Percentiles rank a stretch among this genome's conserved stretches.
phyloP scores from a whole-genome alignment of 345 rosid genomes.

The Limnanthes douglasii region DNA sequence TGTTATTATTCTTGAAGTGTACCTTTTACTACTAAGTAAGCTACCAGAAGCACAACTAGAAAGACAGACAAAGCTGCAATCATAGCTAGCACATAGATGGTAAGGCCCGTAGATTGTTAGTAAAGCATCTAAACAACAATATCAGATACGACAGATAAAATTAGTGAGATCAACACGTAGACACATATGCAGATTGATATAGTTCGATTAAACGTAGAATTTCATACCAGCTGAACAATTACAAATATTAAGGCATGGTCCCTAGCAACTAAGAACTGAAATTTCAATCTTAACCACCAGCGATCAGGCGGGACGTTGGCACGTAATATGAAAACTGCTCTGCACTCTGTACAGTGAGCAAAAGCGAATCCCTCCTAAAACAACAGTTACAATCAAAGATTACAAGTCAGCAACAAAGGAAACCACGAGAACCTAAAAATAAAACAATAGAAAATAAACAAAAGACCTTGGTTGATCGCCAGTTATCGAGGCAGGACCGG shows the following conservation, averaged over 20 bases:
- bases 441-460: background rate
- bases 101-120: too few relatives aligned
- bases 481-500: constrained; percentile 91
- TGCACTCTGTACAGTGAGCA: constrained; percentile 99
- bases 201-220: background rate
- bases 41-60: too few relatives aligned
- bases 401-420: constrained; percentile 3
- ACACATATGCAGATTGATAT: background rate
- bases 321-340: constrained; percentile 77
- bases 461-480: constrained; percentile 97
- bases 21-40: too few relatives aligned
- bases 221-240: constrained; percentile 81
- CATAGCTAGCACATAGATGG: too few relatives aligned
- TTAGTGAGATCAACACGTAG: background rate
- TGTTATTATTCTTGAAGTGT: too few relatives aligned
- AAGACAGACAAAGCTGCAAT: too few relatives aligned
- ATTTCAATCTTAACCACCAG: constrained; percentile 99
- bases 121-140: too few relatives aligned
- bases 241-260: constrained; percentile 90
- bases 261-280: constrained; percentile 93
- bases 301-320: constrained; percentile 95
- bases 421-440: constrained; percentile 1
- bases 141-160: too few relatives aligned
- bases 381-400: constrained; percentile 2
- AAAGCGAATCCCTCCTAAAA: constrained; percentile 99